A percentile compares a stretch with the other conserved stretches of the same genome.
phyloP scores from a whole-genome alignment of 352 stramenopile species.

The Globisporangium parvum region DNA sequence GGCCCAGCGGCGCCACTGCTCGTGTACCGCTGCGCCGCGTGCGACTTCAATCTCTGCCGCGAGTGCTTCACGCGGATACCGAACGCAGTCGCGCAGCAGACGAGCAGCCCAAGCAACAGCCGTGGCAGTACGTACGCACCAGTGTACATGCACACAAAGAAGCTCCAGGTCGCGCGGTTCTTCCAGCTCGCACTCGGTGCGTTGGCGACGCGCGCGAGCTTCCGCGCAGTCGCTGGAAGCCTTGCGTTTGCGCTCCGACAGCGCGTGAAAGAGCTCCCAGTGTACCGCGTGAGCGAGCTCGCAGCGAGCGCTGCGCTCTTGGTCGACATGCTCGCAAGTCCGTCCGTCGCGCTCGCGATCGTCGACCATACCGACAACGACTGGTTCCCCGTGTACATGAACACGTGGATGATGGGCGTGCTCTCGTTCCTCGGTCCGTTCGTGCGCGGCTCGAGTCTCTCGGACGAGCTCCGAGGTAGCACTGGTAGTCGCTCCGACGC shows the following conservation, averaged over 20 bases:
- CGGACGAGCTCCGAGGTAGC: constrained; percentile 30
- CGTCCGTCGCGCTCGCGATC: constrained; percentile 28
- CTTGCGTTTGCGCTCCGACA: constrained; percentile 41
- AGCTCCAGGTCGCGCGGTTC: constrained; percentile 23
- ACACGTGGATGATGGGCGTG: constrained; percentile 36
- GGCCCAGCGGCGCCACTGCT: constrained; percentile 13
- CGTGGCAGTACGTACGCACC: neutral
- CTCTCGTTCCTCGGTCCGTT: constrained; percentile 54
- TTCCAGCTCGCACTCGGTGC: constrained; percentile 28
- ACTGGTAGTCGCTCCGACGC: constrained; percentile 36
- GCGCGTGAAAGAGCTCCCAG: constrained; percentile 46
- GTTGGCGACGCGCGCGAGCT: constrained; percentile 14
- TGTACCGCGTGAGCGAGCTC: constrained; percentile 38
- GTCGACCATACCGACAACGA: constrained; percentile 25
- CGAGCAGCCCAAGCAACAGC: neutral
- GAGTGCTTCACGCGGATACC: constrained; percentile 68
- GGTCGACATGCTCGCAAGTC: constrained; percentile 33
- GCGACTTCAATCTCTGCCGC: constrained; percentile 48
- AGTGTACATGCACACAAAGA: neutral
- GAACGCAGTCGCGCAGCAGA: constrained; percentile 13
- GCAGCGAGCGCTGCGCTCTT: constrained; percentile 34
- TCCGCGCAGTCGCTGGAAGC: constrained; percentile 21
- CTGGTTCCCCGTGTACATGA: constrained; percentile 39
- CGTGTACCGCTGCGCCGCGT: constrained; percentile 48
- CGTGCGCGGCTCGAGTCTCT: constrained; percentile 61